Evolutionary conservation across 1,284 basidiomycete species (phyloP).

Genomic region (Apiotrichum gamsii): DNA sequence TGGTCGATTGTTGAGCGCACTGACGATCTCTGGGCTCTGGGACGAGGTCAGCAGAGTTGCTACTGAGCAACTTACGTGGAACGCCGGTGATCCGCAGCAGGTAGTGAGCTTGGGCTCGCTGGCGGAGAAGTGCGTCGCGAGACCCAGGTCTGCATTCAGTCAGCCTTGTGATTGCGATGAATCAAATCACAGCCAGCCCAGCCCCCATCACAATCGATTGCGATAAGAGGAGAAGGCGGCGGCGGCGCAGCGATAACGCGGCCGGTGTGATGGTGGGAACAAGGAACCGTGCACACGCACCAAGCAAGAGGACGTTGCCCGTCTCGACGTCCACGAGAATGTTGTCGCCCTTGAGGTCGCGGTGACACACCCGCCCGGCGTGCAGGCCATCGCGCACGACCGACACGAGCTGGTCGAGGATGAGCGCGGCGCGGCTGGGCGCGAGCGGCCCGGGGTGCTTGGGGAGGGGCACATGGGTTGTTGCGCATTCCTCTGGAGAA

Average conservation of each 20-base stretch:
- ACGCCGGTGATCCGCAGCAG: conserved; percentile 54
- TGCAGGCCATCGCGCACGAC: conserved; percentile 53
- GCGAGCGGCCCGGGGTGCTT: conserved; percentile 32
- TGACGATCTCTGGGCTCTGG: conserved; percentile 53
- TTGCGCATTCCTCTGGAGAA: conserved; percentile 34
- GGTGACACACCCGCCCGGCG: conserved; percentile 52
- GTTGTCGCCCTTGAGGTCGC: conserved; percentile 53
- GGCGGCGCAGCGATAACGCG: too few relatives aligned
- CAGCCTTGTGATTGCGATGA: too few relatives aligned
- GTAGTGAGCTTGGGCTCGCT: conserved; percentile 54
- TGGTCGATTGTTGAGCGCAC: conserved; percentile 49
- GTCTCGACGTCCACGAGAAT: conserved; percentile 40
- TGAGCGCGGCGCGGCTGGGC: conserved; percentile 50
- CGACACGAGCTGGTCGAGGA: conserved; percentile 53
- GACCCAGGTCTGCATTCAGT: conserved; percentile 49
- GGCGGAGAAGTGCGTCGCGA: conserved; percentile 55
- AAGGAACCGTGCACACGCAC: too few relatives aligned
- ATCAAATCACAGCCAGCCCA: too few relatives aligned
- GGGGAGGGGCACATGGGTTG: conserved; percentile 27
- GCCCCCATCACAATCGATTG: too few relatives aligned
- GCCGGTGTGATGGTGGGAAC: too few relatives aligned
- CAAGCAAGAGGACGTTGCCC: conserved; percentile 48
- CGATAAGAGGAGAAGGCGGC: too few relatives aligned
- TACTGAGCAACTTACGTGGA: conserved; percentile 42
- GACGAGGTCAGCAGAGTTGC: conserved; percentile 1